Evolutionary conservation across 805 yeast genomes (phyloP), one percentile per base, ranked within the genome.

Genomic region (Helenozyma rhizophorensis): DNA sequence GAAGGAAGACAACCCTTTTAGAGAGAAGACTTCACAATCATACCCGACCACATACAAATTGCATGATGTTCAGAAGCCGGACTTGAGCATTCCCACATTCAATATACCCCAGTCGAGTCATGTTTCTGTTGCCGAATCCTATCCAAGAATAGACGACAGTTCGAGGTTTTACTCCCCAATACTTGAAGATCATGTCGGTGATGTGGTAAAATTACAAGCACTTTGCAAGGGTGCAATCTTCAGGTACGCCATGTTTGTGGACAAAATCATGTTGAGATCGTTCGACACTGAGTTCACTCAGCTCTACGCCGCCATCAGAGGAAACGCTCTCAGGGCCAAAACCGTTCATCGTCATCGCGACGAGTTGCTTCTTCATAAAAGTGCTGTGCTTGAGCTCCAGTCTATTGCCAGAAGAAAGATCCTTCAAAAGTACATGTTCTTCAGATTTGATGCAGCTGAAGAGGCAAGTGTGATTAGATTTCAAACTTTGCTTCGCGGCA

Each of bases 221-320:
- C 58, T 78, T 15, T 71, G 84, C 12, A 65, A 86, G 43, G 95
- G 93, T 13, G 78, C 84, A 0, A 64, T 76, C 25, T 61, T 74
- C 34, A 69, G 96, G 32, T 83, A 80, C 51, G 60, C 62, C 14
- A 63, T 79, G 61, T 78, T 77, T 53, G 81, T 83, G 22, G 73
- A 74, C 43, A 69, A 68, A 36, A 79, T 80, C 38, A 69, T 83
- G 64, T 51, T 83, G 18, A 73, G 70, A 37, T 71, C 83, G 1
- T 76, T 74, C 45, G 68, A 68, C 6, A 72, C 69, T 9, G 75
- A 73, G 43, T 44, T 81, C 14, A 54, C 70, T 2, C 53, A 50
- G 8, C 57, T 82, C 14, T 78, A 76, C 45, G 59, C 81, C 0
- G 45, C 67, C 0, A 57, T 72, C 6, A 67, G 85, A 53, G 84